phyloP scores from a whole-genome alignment of 2,329 filamentous ascomycete species.

The Fusarium succisae region DNA sequence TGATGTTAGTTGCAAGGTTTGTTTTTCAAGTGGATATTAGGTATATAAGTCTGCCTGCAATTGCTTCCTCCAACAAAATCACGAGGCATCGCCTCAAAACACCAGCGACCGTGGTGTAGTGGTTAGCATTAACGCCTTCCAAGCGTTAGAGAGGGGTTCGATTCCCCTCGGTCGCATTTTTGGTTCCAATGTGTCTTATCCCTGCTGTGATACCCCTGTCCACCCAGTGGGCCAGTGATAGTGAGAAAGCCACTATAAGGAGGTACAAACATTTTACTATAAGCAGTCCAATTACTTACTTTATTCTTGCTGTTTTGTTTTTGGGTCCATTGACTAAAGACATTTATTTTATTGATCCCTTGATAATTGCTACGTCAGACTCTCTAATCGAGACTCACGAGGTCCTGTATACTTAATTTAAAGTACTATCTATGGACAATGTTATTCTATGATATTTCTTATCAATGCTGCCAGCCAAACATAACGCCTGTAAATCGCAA shows the following conservation, averaged over 20 bases:
- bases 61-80: neutral
- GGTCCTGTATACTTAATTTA: neutral
- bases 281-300: no score
- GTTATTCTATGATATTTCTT: neutral
- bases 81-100: neutral
- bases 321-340: neutral
- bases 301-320: neutral
- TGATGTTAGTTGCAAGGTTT: neutral
- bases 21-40: fast-evolving
- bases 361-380: fast-evolving
- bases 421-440: neutral
- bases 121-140: constrained; percentile 33
- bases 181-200: neutral
- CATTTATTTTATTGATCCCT: neutral
- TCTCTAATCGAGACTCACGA: neutral
- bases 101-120: constrained; percentile 28
- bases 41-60: fast-evolving
- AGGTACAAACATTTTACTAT: no score
- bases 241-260: no score
- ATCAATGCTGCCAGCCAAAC: neutral
- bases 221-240: no score
- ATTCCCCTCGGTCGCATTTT: constrained; percentile 28
- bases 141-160: constrained; percentile 32
- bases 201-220: neutral
- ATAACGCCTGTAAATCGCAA: neutral